These are phyloP conservation scores for Nidularia pulvinata DNA, from an alignment of 768 basidiomycete species.

Conservation along the genomic window DNA sequence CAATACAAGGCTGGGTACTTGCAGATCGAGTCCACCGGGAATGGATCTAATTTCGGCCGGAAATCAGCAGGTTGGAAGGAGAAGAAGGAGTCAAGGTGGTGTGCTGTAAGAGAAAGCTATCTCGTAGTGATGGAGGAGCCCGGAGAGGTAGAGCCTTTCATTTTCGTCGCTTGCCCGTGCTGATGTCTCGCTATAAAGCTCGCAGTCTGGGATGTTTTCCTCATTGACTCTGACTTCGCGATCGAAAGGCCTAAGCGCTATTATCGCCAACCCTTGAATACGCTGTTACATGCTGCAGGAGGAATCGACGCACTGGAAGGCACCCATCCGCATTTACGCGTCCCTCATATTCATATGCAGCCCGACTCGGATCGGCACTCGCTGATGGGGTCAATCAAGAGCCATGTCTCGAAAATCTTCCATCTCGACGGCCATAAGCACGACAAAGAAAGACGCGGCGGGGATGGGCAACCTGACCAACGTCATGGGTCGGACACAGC, in stretches of 20 bases:
- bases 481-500: slow-evolving; percentile 8
- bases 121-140: slow-evolving; percentile 86
- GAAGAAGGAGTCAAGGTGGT: slow-evolving; percentile 81
- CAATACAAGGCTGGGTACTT: slow-evolving; percentile 94
- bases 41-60: slow-evolving; percentile 59
- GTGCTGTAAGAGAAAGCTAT: slow-evolving; percentile 90
- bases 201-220: slow-evolving; percentile 92
- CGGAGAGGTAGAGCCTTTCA: slow-evolving; percentile 60
- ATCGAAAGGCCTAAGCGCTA: slow-evolving; percentile 91
- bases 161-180: not conserved
- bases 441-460: slow-evolving; percentile 4
- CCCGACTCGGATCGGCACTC: slow-evolving; percentile 1
- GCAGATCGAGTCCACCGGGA: slow-evolving; percentile 51
- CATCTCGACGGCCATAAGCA: slow-evolving; percentile 21
- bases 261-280: slow-evolving; percentile 73
- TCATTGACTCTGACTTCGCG: slow-evolving; percentile 85
- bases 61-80: slow-evolving; percentile 60
- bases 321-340: slow-evolving; percentile 2
- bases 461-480: slow-evolving; percentile 8
- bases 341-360: not conserved
- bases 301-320: slow-evolving; percentile 11
- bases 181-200: slow-evolving; percentile 38
- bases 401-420: slow-evolving; percentile 43
- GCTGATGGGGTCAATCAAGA: slow-evolving; percentile 34
- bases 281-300: slow-evolving; percentile 49